phyloP scores from a whole-genome alignment of 192 early-diverging fungal genomes.

The Backusella tuberculispora region DNA sequence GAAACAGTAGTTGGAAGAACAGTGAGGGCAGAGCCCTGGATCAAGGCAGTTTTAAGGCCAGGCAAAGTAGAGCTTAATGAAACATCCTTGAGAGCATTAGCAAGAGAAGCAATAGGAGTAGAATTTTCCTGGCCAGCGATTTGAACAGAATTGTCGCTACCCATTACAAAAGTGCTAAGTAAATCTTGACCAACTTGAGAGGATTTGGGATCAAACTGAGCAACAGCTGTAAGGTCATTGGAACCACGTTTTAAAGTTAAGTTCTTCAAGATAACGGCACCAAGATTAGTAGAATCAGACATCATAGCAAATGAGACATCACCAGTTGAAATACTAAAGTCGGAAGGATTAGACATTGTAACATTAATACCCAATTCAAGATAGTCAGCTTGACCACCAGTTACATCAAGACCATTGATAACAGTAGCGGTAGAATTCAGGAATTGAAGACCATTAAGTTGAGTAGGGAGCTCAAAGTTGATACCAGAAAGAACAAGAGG shows the following conservation, averaged over 20 bases:
- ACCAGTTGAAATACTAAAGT: slow-evolving; percentile 52
- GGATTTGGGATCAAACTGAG: slow-evolving; percentile 50
- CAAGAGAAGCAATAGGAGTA: slow-evolving; percentile 51
- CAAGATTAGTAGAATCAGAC: slow-evolving; percentile 48
- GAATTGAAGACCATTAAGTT: slow-evolving; percentile 60
- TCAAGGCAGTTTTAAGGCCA: slow-evolving; percentile 49
- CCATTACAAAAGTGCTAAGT: slow-evolving; percentile 52
- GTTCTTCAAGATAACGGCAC: slow-evolving; percentile 48
- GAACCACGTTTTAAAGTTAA: slow-evolving; percentile 49
- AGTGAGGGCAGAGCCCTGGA: slow-evolving; percentile 46
- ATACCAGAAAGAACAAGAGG: slow-evolving; percentile 53
- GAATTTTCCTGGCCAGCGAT: slow-evolving; percentile 47
- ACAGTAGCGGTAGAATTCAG: slow-evolving; percentile 53
- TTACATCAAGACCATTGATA: slow-evolving; percentile 57
- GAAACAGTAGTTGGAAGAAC: slow-evolving; percentile 47
- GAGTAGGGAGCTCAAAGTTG: slow-evolving; percentile 53
- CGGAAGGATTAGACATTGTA: slow-evolving; percentile 49
- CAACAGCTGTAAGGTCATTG: slow-evolving; percentile 43
- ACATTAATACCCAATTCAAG: slow-evolving; percentile 45
- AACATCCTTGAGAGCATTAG: slow-evolving; percentile 48
- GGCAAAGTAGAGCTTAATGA: slow-evolving; percentile 52
- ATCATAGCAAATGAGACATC: slow-evolving; percentile 53
- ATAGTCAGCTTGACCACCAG: slow-evolving; percentile 48
- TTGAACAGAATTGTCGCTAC: slow-evolving; percentile 43
- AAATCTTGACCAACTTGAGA: slow-evolving; percentile 49